Conservation (phyloP, 2,329 filamentous ascomycete genomes). For the Pyrenophora teres region DNA sequence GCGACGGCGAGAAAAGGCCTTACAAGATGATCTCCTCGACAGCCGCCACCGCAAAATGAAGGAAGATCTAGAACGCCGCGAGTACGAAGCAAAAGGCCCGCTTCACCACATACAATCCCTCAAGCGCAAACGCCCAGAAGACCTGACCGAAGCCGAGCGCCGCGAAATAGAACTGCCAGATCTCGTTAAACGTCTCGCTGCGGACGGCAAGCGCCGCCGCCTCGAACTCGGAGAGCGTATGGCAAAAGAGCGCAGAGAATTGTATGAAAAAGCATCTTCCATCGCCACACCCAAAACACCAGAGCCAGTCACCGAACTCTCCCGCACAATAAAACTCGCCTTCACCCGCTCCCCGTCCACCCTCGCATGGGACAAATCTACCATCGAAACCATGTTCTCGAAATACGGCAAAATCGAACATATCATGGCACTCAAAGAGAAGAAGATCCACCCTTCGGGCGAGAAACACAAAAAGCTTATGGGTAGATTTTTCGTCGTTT, state of each 20-base stretch:
- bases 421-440: slow-evolving; percentile 60
- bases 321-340: slow-evolving; percentile 63
- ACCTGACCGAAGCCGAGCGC: slow-evolving; percentile 60
- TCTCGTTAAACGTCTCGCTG: slow-evolving; percentile 43
- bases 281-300: slow-evolving; percentile 19
- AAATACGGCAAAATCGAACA: slow-evolving; percentile 63
- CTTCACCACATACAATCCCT: slow-evolving; percentile 23
- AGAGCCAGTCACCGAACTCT: slow-evolving; percentile 55
- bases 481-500: slow-evolving; percentile 61
- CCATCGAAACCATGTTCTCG: slow-evolving; percentile 54
- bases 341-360: slow-evolving; percentile 42
- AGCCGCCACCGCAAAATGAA: slow-evolving; percentile 75
- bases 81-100: slow-evolving; percentile 55
- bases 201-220: slow-evolving; percentile 58
- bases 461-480: slow-evolving; percentile 58
- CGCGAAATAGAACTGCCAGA: slow-evolving; percentile 56
- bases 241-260: slow-evolving; percentile 57
- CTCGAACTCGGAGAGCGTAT: slow-evolving; percentile 61
- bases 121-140: slow-evolving; percentile 53
- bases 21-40: slow-evolving; percentile 74
- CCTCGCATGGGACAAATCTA: slow-evolving; percentile 52
- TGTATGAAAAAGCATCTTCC: slow-evolving; percentile 48
- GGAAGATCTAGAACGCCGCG: slow-evolving; percentile 81
- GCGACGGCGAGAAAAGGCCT: slow-evolving; percentile 70
- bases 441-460: slow-evolving; percentile 56